Conservation (phyloP, 2,329 filamentous ascomycete species). For the Fusarium graminum region DNA sequence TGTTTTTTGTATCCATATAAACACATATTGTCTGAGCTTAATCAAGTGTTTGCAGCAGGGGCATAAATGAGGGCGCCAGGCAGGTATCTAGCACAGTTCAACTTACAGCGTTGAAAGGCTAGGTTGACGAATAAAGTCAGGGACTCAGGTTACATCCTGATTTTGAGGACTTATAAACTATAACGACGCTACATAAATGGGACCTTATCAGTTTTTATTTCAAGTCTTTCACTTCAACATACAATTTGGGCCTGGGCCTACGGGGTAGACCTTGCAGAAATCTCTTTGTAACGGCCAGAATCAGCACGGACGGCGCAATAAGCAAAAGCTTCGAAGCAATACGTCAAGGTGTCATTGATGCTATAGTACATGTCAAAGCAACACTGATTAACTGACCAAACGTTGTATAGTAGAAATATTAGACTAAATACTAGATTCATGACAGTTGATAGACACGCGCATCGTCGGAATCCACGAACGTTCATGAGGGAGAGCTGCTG, state of each 20-base stretch:
- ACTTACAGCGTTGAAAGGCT: too few species aligned
- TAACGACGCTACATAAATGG: too few species aligned
- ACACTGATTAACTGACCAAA: neutral
- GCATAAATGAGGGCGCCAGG: too few species aligned
- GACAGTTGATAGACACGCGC: neutral
- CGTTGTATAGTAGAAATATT: neutral
- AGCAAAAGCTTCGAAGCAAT: constrained; percentile 2
- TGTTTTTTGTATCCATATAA: too few species aligned
- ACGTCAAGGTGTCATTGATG: constrained; percentile 11
- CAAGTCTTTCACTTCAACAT: neutral
- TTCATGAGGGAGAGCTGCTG: constrained; percentile 27
- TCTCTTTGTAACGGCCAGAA: constrained; percentile 1
- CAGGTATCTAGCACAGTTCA: too few species aligned
- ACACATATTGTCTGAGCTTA: too few species aligned
- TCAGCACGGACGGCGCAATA: constrained; percentile 6
- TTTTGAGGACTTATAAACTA: too few species aligned
- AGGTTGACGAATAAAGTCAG: too few species aligned
- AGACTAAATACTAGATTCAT: constrained; percentile 1
- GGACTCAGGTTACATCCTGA: too few species aligned
- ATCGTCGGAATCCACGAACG: constrained; percentile 1
- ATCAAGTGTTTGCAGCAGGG: too few species aligned
- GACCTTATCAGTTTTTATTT: neutral
- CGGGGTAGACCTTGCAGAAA: constrained; percentile 4
- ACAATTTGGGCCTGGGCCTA: constrained; percentile 7
- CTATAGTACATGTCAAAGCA: neutral